phyloP scores from a whole-genome alignment of 2,329 filamentous ascomycete genomes.

The Penicillium sp. region DNA sequence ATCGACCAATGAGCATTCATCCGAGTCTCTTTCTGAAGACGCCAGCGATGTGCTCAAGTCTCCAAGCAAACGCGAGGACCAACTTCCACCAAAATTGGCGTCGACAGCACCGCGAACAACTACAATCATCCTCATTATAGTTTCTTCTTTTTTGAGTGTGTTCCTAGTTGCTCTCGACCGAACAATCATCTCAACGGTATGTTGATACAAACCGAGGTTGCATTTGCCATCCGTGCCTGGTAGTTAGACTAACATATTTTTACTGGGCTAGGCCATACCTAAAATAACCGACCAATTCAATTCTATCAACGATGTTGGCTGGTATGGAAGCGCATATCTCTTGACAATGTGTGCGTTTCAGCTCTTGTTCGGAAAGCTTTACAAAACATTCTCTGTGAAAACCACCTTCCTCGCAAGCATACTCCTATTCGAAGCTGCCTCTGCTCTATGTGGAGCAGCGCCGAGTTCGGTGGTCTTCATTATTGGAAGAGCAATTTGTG shows the following conservation, averaged over 20 bases:
- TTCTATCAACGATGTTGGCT: too few species aligned
- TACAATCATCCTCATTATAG: neutral
- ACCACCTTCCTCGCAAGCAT: slow-evolving; percentile 27
- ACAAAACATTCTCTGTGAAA: slow-evolving; percentile 43
- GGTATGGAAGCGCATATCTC: too few species aligned
- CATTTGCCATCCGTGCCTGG: too few species aligned
- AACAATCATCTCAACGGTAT: neutral
- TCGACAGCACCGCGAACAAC: neutral
- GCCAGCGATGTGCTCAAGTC: too few species aligned
- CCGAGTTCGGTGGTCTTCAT: slow-evolving; percentile 60
- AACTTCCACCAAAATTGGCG: too few species aligned
- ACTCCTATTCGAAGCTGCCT: slow-evolving; percentile 28
- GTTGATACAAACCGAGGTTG: too few species aligned
- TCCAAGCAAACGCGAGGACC: too few species aligned
- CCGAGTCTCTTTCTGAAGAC: too few species aligned
- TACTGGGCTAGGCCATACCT: too few species aligned
- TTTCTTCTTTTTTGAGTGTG: neutral
- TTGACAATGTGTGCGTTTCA: slow-evolving; percentile 33
- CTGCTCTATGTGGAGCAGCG: slow-evolving; percentile 50
- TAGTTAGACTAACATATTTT: neutral
- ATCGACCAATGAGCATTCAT: too few species aligned
- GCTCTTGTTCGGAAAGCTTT: slow-evolving; percentile 41
- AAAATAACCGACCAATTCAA: too few species aligned
- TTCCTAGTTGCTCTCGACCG: neutral
- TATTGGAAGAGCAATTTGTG: slow-evolving; percentile 58